A percentile compares a stretch with the other conserved stretches of the same genome.
phyloP scores from a whole-genome alignment of 176 grass and related monocot genomes.

The Bonia amplexicaulis region DNA sequence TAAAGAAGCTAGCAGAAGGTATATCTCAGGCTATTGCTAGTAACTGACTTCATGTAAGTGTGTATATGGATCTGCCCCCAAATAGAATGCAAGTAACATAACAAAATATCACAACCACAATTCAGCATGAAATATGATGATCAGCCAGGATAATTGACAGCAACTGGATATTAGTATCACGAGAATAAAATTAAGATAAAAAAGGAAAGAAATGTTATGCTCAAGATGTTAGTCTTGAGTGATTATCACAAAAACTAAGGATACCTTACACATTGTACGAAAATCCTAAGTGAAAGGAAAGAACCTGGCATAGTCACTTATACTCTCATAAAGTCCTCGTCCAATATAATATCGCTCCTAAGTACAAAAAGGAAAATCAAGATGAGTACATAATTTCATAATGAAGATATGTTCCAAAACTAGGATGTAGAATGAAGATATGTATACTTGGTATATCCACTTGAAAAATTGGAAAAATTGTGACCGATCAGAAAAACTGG shows the following conservation, averaged over 20 bases:
- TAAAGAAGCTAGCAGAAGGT: not conserved
- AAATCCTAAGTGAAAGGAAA: conserved; percentile 17
- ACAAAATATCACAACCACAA: not conserved
- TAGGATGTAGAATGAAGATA: conserved; percentile 10
- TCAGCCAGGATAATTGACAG: not conserved
- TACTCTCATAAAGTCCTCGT: conserved; percentile 81
- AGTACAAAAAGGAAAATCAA: conserved; percentile 22
- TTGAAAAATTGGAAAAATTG: conserved; percentile 99
- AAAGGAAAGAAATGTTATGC: not conserved
- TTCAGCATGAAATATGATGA: not conserved
- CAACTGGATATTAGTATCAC: not conserved
- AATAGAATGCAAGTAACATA: not conserved
- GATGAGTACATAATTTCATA: conserved; percentile 10
- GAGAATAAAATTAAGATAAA: not conserved
- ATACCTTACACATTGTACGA: not conserved
- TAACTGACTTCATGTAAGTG: not conserved
- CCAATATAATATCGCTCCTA: conserved; percentile 96
- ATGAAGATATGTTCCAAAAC: conserved; percentile 9
- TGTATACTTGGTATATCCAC: conserved; percentile 93
- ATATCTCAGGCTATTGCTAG: not conserved
- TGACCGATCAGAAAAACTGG: conserved; percentile 60
- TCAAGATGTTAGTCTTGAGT: not conserved
- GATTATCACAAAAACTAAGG: not conserved
- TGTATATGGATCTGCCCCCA: not conserved
- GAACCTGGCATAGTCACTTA: conserved; percentile 79